phyloP scores from a whole-genome alignment of 2,329 filamentous ascomycete genomes.

The Pseudopithomyces maydicus region DNA sequence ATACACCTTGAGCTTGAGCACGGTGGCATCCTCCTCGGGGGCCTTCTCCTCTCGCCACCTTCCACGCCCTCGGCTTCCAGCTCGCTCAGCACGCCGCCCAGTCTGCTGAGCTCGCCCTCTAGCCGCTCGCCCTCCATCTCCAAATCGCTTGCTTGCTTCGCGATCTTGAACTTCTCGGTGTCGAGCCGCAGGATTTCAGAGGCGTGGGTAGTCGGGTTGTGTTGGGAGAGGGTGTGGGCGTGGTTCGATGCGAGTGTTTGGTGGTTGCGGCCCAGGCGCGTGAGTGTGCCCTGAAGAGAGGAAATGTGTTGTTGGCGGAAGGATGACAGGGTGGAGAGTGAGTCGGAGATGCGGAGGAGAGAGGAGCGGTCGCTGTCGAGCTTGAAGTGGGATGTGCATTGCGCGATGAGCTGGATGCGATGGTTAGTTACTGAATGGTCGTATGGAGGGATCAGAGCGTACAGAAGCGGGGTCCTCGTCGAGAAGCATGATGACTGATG shows the following conservation, averaged over 20 bases:
- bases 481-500: slow-evolving; percentile 79
- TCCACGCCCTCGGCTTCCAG: slow-evolving; percentile 87
- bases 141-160: slow-evolving; percentile 86
- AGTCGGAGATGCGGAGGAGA: slow-evolving; percentile 82
- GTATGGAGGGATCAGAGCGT: slow-evolving; percentile 39
- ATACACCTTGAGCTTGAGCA: slow-evolving; percentile 86
- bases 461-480: slow-evolving; percentile 90
- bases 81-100: slow-evolving; percentile 77
- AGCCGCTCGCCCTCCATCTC: slow-evolving; percentile 97
- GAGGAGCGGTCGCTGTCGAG: slow-evolving; percentile 85
- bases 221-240: slow-evolving; percentile 72
- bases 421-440: slow-evolving; percentile 18
- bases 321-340: slow-evolving; percentile 79
- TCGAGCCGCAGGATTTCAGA: slow-evolving; percentile 84
- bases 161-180: slow-evolving; percentile 90
- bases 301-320: slow-evolving; percentile 76
- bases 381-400: slow-evolving; percentile 95
- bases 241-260: slow-evolving; percentile 77
- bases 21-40: slow-evolving; percentile 52
- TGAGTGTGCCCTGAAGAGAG: slow-evolving; percentile 40
- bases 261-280: slow-evolving; percentile 74
- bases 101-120: slow-evolving; percentile 74
- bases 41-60: slow-evolving; percentile 63
- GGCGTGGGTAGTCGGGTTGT: slow-evolving; percentile 81
- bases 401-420: slow-evolving; percentile 76